Conservation (phyloP, 2,329 filamentous ascomycete genomes). For the Sclerotinia minor region DNA sequence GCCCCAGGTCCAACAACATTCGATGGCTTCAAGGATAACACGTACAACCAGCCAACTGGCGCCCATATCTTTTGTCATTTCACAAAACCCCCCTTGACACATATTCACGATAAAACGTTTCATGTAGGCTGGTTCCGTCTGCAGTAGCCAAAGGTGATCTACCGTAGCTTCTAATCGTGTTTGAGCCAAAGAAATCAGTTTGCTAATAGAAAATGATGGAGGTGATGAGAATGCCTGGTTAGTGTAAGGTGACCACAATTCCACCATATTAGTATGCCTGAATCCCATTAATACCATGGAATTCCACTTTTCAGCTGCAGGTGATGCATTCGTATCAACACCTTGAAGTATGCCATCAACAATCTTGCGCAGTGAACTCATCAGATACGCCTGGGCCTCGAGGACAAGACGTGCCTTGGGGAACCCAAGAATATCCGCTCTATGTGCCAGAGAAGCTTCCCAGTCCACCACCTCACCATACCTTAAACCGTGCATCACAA, state of each 20-base stretch:
- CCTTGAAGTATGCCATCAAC: constrained; percentile 23
- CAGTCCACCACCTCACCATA: constrained; percentile 23
- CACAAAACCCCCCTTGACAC: background rate
- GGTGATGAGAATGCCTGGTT: constrained; percentile 30
- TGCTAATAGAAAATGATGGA: constrained; percentile 18
- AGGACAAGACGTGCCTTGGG: constrained; percentile 27
- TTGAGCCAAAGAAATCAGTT: constrained; percentile 17
- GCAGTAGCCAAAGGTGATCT: constrained; percentile 27
- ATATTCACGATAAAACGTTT: background rate
- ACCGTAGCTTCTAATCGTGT: background rate
- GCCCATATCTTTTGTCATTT: background rate
- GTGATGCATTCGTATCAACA: background rate
- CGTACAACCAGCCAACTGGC: background rate
- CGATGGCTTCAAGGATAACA: background rate
- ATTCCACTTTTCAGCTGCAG: constrained; percentile 1
- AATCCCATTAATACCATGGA: constrained; percentile 2
- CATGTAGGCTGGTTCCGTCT: constrained; percentile 25
- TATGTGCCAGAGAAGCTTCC: constrained; percentile 14
- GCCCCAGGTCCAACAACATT: background rate
- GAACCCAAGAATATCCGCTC: constrained; percentile 26
- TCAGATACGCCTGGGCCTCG: constrained; percentile 26
- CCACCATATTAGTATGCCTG: background rate
- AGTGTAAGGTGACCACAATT: constrained; percentile 24
- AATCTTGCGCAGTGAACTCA: background rate
- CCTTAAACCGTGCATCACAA: constrained; percentile 22